Evolutionary conservation across 345 rosid genomes (phyloP).

Genomic region (Citrus trifoliata): DNA sequence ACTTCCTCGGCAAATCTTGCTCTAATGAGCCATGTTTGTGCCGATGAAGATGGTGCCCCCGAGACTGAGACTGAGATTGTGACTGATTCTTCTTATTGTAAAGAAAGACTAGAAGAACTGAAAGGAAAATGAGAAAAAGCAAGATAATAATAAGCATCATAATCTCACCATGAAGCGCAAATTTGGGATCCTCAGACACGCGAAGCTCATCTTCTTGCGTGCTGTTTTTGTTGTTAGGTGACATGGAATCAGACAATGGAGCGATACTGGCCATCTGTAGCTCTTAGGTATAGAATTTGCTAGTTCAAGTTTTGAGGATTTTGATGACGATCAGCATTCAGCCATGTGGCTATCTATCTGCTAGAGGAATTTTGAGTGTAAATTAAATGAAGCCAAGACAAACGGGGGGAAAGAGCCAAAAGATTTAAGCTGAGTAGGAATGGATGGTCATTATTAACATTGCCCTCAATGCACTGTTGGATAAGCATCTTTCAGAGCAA

Average conservation of each 20-base stretch:
- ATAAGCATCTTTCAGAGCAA: not conserved
- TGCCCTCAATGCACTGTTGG: not conserved
- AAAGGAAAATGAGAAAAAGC: constrained; percentile 26
- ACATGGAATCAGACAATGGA: not conserved
- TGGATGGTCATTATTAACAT: not conserved
- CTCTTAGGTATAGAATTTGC: not conserved
- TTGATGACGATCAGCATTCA: too few relatives aligned
- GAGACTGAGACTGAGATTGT: not conserved
- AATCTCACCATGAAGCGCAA: constrained; percentile 49
- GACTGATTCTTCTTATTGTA: constrained; percentile 15
- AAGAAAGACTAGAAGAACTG: constrained; percentile 18
- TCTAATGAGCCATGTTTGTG: constrained; percentile 5
- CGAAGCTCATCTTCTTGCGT: constrained; percentile 15
- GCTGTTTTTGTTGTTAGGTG: constrained; percentile 7
- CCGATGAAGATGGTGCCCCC: not conserved
- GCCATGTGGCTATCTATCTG: not conserved
- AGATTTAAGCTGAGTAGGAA: too few relatives aligned
- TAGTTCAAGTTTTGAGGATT: not conserved
- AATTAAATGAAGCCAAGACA: not conserved
- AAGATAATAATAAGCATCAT: constrained; percentile 39
- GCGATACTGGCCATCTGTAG: not conserved
- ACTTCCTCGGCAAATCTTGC: not conserved
- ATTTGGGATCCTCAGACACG: constrained; percentile 34
- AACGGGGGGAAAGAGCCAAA: too few relatives aligned
- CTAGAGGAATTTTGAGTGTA: not conserved